Base-by-base conservation (phyloP, 2,329 filamentous ascomycete species). In the Xylariaceae sp. region DNA sequence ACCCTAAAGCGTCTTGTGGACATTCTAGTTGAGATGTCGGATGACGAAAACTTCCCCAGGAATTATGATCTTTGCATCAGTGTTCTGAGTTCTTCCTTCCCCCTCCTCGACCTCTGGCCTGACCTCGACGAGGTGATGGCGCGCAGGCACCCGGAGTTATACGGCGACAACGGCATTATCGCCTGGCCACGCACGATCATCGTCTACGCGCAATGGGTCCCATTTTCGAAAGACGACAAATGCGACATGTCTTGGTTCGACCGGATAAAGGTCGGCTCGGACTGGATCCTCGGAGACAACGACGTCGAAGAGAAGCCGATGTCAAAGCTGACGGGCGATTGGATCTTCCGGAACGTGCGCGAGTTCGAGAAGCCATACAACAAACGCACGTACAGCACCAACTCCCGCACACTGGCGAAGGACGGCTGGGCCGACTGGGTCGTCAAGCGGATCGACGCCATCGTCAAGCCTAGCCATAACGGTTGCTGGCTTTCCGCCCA, bases 161-260 rank as follows among this genome's bases (percentile, higher is more conserved):
- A 73, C 40, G 70, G 72, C 3, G 60, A 70, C 12, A 59, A 72
- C 42, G 70, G 71, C 1, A 53, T 69, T 3, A 67, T 70, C 27
- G 65, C 62, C 4, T 76, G 71, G 68, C 73, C 73, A 1, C 67
- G 71, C 0, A 62, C 67, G 0, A 75, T 78, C 19, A 63, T 77
- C 4, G 68, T 78, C 8, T 79, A 76, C 42, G 76, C 76, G 3
- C 76, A 79, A 55, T 79, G 74, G 72, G 73, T 75, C 1, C 75
- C 75, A 0, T 69, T 74, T 19, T 64, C 50, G 50, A 62, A 64
- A 50, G 62, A 60, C 1, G 73, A 76, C 57, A 60, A 59, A 49
- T 72, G 71, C 55, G 70, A 73, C 44, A 64, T 39, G 55, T 61
- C 60, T 60, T 67, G 65, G 65, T 67, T 67, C 54, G 63, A 66